Percentiles rank a stretch among this genome's conserved stretches.
phyloP scores from a whole-genome alignment of 2,329 filamentous ascomycete genomes.

The Penicillium nordicum region DNA sequence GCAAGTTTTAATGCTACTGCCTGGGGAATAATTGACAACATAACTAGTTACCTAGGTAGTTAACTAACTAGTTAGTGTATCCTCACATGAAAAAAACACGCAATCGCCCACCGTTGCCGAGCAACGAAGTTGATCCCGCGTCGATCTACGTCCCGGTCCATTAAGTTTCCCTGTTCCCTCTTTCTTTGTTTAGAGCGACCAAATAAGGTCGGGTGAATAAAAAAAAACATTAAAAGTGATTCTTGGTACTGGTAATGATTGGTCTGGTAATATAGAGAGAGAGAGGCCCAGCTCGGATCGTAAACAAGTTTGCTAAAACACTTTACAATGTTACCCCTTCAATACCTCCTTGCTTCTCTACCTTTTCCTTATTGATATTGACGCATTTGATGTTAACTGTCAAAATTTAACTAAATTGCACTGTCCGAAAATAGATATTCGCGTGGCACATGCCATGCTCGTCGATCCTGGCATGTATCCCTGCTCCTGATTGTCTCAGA shows the following conservation, averaged over 20 bases:
- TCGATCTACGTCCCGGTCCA: conserved; percentile 15
- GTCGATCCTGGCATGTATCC: conserved; percentile 26
- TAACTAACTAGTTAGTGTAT: too few relatives aligned
- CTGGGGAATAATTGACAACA: not conserved
- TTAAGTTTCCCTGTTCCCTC: conserved; percentile 3
- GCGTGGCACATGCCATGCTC: conserved; percentile 23
- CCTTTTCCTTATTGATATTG: not conserved
- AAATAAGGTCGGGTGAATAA: conserved; percentile 7
- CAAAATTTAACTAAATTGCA: not conserved
- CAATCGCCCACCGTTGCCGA: conserved; percentile 15
- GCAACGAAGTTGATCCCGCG: conserved; percentile 19
- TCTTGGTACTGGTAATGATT: conserved; percentile 9
- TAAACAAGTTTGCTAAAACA: conserved; percentile 3
- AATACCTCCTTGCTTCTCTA: not conserved
- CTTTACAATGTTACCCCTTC: not conserved
- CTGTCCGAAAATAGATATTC: conserved; percentile 7
- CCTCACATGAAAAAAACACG: not conserved
- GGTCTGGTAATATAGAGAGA: conserved; percentile 2
- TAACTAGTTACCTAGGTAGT: too few relatives aligned
- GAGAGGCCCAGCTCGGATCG: not conserved
- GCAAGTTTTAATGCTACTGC: not conserved
- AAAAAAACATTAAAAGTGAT: too few relatives aligned
- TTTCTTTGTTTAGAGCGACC: conserved; percentile 13
- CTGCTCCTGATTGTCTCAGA: conserved; percentile 25
- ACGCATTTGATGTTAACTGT: not conserved